Base-by-base conservation (phyloP, 495 filamentous ascomycete species). In the Tuber aestivum region DNA sequence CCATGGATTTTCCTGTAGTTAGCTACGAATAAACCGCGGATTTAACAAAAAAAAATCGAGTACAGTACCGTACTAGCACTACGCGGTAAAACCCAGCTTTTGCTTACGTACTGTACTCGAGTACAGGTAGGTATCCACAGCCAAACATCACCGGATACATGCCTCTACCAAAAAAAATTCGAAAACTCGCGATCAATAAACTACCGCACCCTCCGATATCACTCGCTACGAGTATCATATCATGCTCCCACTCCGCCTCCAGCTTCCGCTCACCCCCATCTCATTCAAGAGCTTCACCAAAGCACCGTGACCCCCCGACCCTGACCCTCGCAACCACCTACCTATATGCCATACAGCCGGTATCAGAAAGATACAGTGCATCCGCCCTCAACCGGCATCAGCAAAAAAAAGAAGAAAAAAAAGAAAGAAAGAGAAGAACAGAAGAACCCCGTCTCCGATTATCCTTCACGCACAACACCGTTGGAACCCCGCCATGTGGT, bases 131-230 rank as follows among this genome's bases (percentile, higher is more conserved):
- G 48, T 50, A n/a, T 8, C 44, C 75, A 77, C 76, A 76, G 71
- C 48, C 35, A 77, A 69, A 32, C 42, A 35, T 32, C 70, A 32
- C 74, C 32, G 23, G 50, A 61, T 61, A 14, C 50, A 35, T 50
- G 21, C 65, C 35, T 65, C 20, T 75, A 40, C 69, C 65, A 65
- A 18, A 70, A 71, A 16, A 61, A 44, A 20, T 48, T 61, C 42
- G 68, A 41, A 45, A 76, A n/a, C 69, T 56, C 50, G 45, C 50
- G 50, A 75, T 40, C 65, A 48, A n/a, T 42, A 75, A 61, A 75
- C 56, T 71, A 76, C 32, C 48, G 16, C 9, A 21, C n/a, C 72
- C 40, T 41, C 5, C 23, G 70, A 71, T 69, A 77, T 40, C 74
- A 71, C 40, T 48, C 38, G 38, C 38, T 40, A n/a, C n/a, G n/a